Evolutionary conservation across 495 filamentous ascomycete species (phyloP), one percentile per base, ranked within the genome.

Genomic region (Gamarada debralockiae): DNA sequence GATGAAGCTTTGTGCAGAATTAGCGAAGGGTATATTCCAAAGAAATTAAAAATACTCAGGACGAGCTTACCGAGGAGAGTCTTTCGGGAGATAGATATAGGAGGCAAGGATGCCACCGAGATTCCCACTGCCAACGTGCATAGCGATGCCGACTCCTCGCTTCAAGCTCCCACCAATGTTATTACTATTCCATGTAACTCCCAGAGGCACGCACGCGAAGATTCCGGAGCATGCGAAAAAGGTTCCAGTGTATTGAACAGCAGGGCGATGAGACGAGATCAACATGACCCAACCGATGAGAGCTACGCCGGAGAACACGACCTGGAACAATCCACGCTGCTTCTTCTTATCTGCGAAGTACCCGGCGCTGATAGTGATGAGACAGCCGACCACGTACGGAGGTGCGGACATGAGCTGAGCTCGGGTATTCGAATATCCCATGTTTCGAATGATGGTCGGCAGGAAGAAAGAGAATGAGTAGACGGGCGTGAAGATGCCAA

Each of bases 121-220:
- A 65, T 89, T 89, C 5, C 87, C 87, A 55, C 90, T 86, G 17
- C 81, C 84, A 47, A 90, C 87, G 65, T 91, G 87, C 75, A 90
- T 82, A 23, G 87, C 87, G 53, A 89, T 89, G 36, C 85, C 87
- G 40, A 86, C 85, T 50, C 77, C 81, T 27, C 87, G 82, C 66
- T 90, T 91, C 3, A 85, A 83, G 41, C 86, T 86, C 1, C 87
- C 87, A 24, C 84, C 85, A 44, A 91, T 86, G 62, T 90, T 90
- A 67, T 87, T 87, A 12, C 86, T 84, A 39, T 88, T 86, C 89
- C 88, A 95, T 0, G 82, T 83, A 2, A 91, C 75, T 18, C 86
- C 79, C 38, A 86, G 80, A 0, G 87, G 87, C 12, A 87, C 80
- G 31, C 81, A 78, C 8, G 87, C 85, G 61, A 90, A 95, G 59